A percentile compares a stretch with the other conserved stretches of the same genome.
These are phyloP conservation scores for Amanita rimosa DNA, from an alignment of 768 basidiomycete genomes.

Conservation along the genomic window DNA sequence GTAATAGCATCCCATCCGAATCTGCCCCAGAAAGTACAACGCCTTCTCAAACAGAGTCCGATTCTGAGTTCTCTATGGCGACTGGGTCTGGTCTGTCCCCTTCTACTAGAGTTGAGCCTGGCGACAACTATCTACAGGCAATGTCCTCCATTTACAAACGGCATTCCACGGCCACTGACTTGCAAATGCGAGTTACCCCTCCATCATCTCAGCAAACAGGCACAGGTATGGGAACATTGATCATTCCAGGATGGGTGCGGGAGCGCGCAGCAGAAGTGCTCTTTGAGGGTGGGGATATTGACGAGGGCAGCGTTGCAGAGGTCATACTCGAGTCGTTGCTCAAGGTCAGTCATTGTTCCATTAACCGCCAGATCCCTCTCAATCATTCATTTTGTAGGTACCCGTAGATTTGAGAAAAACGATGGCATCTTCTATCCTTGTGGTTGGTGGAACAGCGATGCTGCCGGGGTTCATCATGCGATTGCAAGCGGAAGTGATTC, in stretches of 20 bases:
- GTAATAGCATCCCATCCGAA: constrained; percentile 53
- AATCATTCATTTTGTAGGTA: constrained; percentile 34
- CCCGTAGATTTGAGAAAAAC: constrained; percentile 85
- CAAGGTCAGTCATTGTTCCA: constrained; percentile 41
- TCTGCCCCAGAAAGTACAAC: constrained; percentile 41
- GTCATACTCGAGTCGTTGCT: constrained; percentile 68
- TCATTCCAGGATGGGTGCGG: constrained; percentile 91
- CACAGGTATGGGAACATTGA: constrained; percentile 65
- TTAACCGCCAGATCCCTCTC: not conserved
- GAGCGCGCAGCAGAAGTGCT: constrained; percentile 87
- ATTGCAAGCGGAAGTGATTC: constrained; percentile 68
- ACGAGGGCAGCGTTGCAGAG: constrained; percentile 78
- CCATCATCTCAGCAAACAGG: constrained; percentile 56
- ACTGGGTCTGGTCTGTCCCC: constrained; percentile 27
- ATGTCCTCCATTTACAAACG: constrained; percentile 62
- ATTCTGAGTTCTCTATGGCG: constrained; percentile 50
- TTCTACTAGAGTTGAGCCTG: constrained; percentile 4
- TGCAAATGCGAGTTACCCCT: constrained; percentile 58
- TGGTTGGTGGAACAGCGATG: constrained; percentile 85
- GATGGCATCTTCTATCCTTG: constrained; percentile 73
- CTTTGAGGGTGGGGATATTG: constrained; percentile 84
- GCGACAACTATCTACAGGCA: constrained; percentile 42
- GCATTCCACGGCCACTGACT: constrained; percentile 68
- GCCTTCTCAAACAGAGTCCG: constrained; percentile 23
- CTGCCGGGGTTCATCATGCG: constrained; percentile 89